Evolutionary conservation across 2,329 filamentous ascomycete genomes (phyloP), one percentile per base, ranked within the genome.

Genomic region (Talaromyces sp.): DNA sequence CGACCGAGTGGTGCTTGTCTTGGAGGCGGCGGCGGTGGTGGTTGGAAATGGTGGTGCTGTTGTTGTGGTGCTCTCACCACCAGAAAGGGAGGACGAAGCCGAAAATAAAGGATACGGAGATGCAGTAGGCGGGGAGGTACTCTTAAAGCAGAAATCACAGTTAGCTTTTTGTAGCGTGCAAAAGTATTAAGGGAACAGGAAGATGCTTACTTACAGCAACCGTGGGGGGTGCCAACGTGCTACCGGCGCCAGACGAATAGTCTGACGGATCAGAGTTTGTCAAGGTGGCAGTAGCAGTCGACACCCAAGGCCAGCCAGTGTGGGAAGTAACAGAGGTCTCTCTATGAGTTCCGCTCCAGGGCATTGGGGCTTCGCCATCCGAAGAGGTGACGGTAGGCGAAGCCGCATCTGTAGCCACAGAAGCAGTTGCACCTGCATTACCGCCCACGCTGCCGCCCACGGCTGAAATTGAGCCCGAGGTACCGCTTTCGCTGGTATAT

Each of bases 391-490:
- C 84, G 6, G 87, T 85, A 60, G 88, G 82, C 7, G 83, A 78
- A n/a, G 86, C 85, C 29, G 87, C 85, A 55, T 81, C 75, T 51
- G 77, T 73, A 41, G 80, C 76, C 49, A 73, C 69, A 19, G 72
- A 67, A 54, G 73, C 74, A 56, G 74, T 74, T 11, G 72, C 78
- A 35, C 80, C 84, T 62, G 65, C 70, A 35, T 89, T 73, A 31
- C 84, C 85, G 73, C 91, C 91, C 73, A 98, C 80, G 65, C 80
- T 75, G 63, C 95, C 95, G 65, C 86, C 92, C n/a, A 88, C 83
- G 58, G 93, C 86, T 67, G 84, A 77, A 74, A 99, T 98, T 55
- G 90, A 93, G 65, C 85, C 71, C 90, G 91, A 96, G 24, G 81
- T 84, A 54, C 95, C 95, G 54, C 84, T 88, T 41, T 82, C 84